These are phyloP conservation scores for Drechslera avenae DNA, from an alignment of 2,329 filamentous ascomycete genomes.

Conservation along the genomic window DNA sequence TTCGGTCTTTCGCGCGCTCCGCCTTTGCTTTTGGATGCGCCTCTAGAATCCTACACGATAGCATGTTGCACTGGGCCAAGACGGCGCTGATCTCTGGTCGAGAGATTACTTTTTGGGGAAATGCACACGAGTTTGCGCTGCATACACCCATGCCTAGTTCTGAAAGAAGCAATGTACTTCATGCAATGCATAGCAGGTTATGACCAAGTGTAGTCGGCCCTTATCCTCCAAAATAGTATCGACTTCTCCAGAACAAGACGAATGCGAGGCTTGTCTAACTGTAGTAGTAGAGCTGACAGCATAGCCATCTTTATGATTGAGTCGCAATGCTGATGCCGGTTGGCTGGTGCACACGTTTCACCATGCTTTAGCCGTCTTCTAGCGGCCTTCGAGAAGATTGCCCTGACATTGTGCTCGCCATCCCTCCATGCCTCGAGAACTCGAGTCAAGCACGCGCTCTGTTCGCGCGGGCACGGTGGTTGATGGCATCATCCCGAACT, in stretches of 20 bases:
- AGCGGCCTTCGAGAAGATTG: constrained; percentile 35
- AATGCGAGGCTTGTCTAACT: constrained; percentile 14
- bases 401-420: constrained; percentile 29
- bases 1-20: neutral
- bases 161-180: constrained; percentile 11
- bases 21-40: neutral
- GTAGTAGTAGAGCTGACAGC: constrained; percentile 13
- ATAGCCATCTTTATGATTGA: constrained; percentile 15
- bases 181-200: constrained; percentile 9
- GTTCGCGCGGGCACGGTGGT: constrained; percentile 12
- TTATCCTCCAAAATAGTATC: constrained; percentile 10
- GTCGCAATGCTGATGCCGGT: constrained; percentile 14
- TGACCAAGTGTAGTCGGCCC: constrained; percentile 10
- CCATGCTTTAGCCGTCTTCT: constrained; percentile 36
- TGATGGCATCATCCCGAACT: constrained; percentile 26
- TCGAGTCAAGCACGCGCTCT: constrained; percentile 20
- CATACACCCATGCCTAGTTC: constrained; percentile 6
- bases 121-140: constrained; percentile 1
- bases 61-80: neutral
- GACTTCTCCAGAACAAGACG: constrained; percentile 10
- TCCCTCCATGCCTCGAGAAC: constrained; percentile 26
- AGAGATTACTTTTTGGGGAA: constrained; percentile 4
- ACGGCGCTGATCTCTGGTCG: constrained; percentile 2
- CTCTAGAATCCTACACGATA: neutral
- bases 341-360: constrained; percentile 33